Evolutionary conservation across 805 yeast species (phyloP).

Genomic region (Dipodascus geniculatus): DNA sequence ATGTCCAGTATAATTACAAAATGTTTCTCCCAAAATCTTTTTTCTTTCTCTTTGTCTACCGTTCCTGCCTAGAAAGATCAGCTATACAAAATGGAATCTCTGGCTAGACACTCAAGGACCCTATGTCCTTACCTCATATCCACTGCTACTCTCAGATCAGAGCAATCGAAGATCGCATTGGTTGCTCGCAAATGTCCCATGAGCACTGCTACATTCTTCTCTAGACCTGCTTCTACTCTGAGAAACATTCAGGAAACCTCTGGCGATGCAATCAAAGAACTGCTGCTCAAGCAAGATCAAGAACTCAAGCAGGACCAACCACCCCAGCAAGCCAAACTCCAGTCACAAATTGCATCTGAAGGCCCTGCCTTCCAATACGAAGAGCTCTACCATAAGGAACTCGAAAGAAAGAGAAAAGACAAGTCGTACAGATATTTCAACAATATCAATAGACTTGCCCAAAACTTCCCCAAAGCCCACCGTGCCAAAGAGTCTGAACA

Average conservation of each 20-base stretch:
- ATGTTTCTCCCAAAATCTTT: too few relatives aligned
- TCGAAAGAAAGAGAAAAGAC: constrained; percentile 67
- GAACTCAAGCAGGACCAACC: neutral
- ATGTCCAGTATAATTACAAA: too few relatives aligned
- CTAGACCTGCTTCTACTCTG: constrained; percentile 7
- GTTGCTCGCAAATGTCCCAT: constrained; percentile 81
- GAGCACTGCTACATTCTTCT: constrained; percentile 55
- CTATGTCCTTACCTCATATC: constrained; percentile 79
- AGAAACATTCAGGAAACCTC: neutral
- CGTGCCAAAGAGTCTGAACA: constrained; percentile 59
- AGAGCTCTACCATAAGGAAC: constrained; percentile 54
- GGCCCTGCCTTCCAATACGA: constrained; percentile 53
- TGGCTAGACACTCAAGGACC: constrained; percentile 62
- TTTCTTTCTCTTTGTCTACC: too few relatives aligned
- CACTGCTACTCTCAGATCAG: constrained; percentile 44
- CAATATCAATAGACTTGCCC: constrained; percentile 91
- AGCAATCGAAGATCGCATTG: constrained; percentile 30
- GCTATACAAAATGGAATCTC: constrained; percentile 70
- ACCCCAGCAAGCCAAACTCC: constrained; percentile 5
- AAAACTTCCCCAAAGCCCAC: constrained; percentile 90
- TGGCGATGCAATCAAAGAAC: neutral
- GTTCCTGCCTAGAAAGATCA: neutral
- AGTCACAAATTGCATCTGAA: constrained; percentile 8
- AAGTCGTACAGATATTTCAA: constrained; percentile 93
- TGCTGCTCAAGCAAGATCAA: too few relatives aligned